Base-by-base conservation (phyloP, 1,284 basidiomycete species). In the Leccinum pallidistipes region DNA sequence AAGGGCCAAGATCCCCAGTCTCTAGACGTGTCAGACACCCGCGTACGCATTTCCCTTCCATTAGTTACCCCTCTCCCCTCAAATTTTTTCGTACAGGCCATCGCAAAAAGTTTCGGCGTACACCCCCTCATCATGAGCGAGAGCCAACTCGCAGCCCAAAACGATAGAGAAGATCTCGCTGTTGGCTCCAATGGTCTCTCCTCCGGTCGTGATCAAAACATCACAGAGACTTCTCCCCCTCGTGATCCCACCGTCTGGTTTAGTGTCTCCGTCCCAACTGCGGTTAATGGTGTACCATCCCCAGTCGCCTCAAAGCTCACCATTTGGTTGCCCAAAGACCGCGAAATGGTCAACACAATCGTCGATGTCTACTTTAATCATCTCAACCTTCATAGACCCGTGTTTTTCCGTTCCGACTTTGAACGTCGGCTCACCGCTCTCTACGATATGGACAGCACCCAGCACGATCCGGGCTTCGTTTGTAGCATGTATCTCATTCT, bases 81-180 rank as follows among this genome's bases (percentile, higher is more conserved):
- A 31, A 21, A 2, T 21, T 36, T 8, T 47, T 52, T 59, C 59
- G n/a, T 24, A 24, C 64, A 86, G 80, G 83, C 89, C 12, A 81
- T 92, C 47, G 90, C 87, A 55, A 90, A 87, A 76, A 87, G 81
- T 69, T 92, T 92, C 69, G 91, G 91, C 59, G 90, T 92, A 29
- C 83, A 87, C 56, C 78, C 83, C 24, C 80, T 82, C 40, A 91
- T 92, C 64, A 83, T 90, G 58, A 83, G 78, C 64, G 86, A 86
- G 64, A 79, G 88, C 63, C 81, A 83, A 59, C 77, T 88, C 51
- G 77, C 76, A n/a, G 67, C 72, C 11, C 64, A 73, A 27, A 72
- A 71, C 16, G 87, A 88, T 70, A 85, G 75, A 66, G 90, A 92
- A 69, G 90, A 91, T 70, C 80, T 92, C 7, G 87, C 88, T 2